Conservation (phyloP, 2,329 filamentous ascomycete genomes). For the Cladosporium sp. region DNA sequence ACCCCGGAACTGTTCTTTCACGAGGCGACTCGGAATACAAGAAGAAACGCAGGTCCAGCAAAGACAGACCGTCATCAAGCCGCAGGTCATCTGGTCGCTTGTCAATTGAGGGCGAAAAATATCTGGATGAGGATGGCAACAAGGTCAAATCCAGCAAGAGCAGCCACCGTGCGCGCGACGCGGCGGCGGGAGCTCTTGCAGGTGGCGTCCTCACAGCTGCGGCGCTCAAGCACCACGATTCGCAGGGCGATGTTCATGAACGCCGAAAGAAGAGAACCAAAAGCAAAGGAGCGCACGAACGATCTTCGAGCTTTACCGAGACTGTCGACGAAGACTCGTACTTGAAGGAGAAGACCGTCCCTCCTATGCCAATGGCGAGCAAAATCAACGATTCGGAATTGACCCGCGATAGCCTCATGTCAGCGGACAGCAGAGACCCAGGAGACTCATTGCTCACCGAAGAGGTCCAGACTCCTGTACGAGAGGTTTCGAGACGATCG, state of each 20-base stretch:
- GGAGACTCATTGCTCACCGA: conserved; percentile 63
- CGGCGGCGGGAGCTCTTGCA: conserved; percentile 55
- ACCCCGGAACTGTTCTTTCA: conserved; percentile 59
- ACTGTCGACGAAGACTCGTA: conserved; percentile 51
- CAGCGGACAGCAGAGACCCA: conserved; percentile 69
- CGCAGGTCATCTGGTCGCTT: conserved; percentile 31
- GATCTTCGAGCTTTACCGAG: conserved; percentile 54
- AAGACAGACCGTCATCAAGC: conserved; percentile 33
- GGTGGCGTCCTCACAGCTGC: conserved; percentile 62
- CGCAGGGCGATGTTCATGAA: conserved; percentile 55
- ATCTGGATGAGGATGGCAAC: conserved; percentile 46
- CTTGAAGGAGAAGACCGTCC: conserved; percentile 51
- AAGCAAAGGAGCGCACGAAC: conserved; percentile 52
- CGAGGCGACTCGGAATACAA: conserved; percentile 54
- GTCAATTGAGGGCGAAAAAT: conserved; percentile 29
- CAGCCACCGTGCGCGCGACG: conserved; percentile 48
- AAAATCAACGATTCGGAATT: conserved; percentile 83
- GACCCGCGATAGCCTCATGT: conserved; percentile 83
- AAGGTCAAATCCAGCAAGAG: conserved; percentile 57
- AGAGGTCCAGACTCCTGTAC: conserved; percentile 57
- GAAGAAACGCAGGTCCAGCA: conserved; percentile 57
- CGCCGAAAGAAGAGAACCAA: conserved; percentile 50
- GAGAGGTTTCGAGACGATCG: conserved; percentile 63
- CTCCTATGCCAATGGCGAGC: conserved; percentile 86
- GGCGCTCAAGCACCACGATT: conserved; percentile 64